Conservation (phyloP, 371 early-diverging fungal species). For the Cokeromyces recurvatus region DNA sequence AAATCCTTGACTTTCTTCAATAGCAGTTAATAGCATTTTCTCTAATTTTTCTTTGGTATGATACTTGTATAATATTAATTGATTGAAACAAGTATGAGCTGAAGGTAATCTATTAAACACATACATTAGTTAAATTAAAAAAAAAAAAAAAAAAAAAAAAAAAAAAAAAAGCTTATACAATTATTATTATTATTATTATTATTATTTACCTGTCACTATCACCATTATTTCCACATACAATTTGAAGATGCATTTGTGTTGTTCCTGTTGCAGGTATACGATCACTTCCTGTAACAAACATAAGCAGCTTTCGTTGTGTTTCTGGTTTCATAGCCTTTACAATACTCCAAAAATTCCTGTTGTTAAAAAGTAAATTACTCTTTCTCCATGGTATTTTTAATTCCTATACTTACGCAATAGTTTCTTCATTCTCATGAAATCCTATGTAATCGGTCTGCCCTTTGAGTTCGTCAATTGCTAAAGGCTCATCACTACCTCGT, state of each 20-base stretch:
- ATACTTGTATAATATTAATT: constrained; percentile 82
- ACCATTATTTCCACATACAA: constrained; percentile 75
- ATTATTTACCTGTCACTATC: constrained; percentile 29
- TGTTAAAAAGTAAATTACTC: background rate
- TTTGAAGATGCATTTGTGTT: constrained; percentile 71
- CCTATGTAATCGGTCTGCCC: constrained; percentile 82
- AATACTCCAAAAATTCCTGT: constrained; percentile 85
- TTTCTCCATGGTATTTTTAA: too few species aligned
- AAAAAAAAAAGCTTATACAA: too few species aligned
- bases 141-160: background rate
- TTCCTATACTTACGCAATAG: constrained; percentile 43
- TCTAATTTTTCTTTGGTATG: constrained; percentile 72
- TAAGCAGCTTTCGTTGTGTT: constrained; percentile 78
- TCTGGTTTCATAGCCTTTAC: constrained; percentile 64
- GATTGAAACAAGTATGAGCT: constrained; percentile 98
- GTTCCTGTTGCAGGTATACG: constrained; percentile 92
- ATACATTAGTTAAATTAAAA: background rate
- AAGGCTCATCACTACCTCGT: constrained; percentile 81
- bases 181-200: too few species aligned
- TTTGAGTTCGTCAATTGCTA: constrained; percentile 77
- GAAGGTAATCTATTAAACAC: constrained; percentile 68
- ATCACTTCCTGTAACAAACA: constrained; percentile 97
- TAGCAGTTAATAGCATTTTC: constrained; percentile 78
- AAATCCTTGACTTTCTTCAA: constrained; percentile 89
- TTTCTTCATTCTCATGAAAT: constrained; percentile 48